phyloP scores from a whole-genome alignment of 2,329 filamentous ascomycete genomes.

The Verticillium alfalfae region DNA sequence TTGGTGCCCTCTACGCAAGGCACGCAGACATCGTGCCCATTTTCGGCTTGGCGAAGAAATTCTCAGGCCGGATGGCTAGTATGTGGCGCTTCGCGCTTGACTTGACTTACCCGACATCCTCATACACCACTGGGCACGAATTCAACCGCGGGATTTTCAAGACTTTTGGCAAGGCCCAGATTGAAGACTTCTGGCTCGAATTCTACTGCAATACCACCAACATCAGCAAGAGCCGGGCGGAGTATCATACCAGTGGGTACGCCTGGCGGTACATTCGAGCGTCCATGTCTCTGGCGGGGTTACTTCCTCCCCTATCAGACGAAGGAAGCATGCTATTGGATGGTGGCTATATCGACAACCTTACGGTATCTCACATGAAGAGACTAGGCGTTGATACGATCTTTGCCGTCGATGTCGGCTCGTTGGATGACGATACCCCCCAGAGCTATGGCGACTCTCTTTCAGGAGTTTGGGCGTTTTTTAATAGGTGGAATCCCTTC shows the following conservation, averaged over 20 bases:
- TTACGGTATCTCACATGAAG: slow-evolving; percentile 97
- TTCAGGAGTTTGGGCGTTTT: slow-evolving; percentile 88
- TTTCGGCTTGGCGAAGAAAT: slow-evolving; percentile 95
- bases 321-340: slow-evolving; percentile 96
- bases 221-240: slow-evolving; percentile 86
- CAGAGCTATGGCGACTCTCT: slow-evolving; percentile 92
- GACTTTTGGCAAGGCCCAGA: slow-evolving; percentile 92
- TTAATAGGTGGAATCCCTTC: slow-evolving; percentile 97
- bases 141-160: slow-evolving; percentile 99
- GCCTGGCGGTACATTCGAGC: slow-evolving; percentile 96
- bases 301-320: slow-evolving; percentile 90
- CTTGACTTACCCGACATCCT: slow-evolving; percentile 90
- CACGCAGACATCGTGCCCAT: slow-evolving; percentile 96
- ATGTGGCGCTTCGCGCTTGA: slow-evolving; percentile 98
- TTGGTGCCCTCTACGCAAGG: slow-evolving; percentile 89
- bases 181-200: slow-evolving; percentile 98
- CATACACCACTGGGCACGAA: slow-evolving; percentile 96
- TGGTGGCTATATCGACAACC: slow-evolving; percentile 93
- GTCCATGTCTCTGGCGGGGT: slow-evolving; percentile 91
- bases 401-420: slow-evolving; percentile 92
- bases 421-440: slow-evolving; percentile 84
- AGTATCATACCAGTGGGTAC: slow-evolving; percentile 94
- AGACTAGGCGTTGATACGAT: slow-evolving; percentile 87
- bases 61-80: slow-evolving; percentile 96
- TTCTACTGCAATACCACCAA: slow-evolving; percentile 99